Base-by-base conservation (phyloP, 768 basidiomycete genomes). In the Gautieria morchelliformis region DNA sequence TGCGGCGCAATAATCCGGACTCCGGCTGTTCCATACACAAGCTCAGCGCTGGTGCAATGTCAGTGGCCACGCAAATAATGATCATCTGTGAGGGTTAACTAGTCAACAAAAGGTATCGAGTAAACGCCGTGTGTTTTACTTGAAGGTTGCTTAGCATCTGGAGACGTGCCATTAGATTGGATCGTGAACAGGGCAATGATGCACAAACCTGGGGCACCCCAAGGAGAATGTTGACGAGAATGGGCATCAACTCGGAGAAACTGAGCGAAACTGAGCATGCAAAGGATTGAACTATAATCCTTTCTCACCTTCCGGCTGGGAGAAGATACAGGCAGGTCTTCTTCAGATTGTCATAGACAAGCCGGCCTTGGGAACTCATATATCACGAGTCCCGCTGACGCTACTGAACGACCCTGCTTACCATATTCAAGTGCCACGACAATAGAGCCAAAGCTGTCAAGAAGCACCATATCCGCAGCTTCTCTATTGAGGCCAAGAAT, bases 371-470 rank as follows among this genome's bases (percentile, higher is more conserved):
- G 24, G 53, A 24, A 5, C 27, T 32, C n/a, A 14, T 5, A 17
- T n/a, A 12, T 24, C 33, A 19, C n/a, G 24, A 42, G 10, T 33
- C 9, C n/a, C 15, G 27, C 33, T 32, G 17, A 41, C 51, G 15
- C 37, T 7, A 17, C 37, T 22, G 46, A 60, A 61, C 42, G 9
- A 64, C 20, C 14, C 54, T 17, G 24, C 58, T 39, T 40, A 60
- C 85, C 85, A 65, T 84, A 83, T 66, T 82, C 74, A 62, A 85
- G 78, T 1, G 81, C 85, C 45, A 75, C 75, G 50, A 82, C 74
- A 59, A 86, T 84, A 1, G 82, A 79, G 1, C 81, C 78, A 61
- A 87, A 83, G 64, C 84, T 81, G 56, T 83, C 79, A 50, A 83
- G 73, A 15, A 87, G 73, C 15, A 86, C 76, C 54, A 85, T 75